Evolutionary conservation across 495 filamentous ascomycete genomes (phyloP), one percentile per base, ranked within the genome.

Genomic region (Penicillium argentinense): DNA sequence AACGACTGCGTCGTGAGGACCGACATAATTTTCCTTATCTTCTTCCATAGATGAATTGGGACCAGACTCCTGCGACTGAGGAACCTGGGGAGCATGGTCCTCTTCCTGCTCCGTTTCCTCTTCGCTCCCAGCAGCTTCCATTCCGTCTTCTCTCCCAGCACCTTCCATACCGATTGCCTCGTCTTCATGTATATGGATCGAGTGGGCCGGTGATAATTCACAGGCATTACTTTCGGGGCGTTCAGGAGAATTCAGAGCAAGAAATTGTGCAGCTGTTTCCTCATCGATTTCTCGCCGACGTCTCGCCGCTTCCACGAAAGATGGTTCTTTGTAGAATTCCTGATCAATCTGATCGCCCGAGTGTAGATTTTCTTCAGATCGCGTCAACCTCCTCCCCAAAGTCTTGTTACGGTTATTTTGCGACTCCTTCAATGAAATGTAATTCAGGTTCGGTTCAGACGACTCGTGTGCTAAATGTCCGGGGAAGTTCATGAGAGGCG

Each of bases 101-200:
- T 77, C 74, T 42, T 79, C 76, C 37, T 73, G 69, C 36, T 78
- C 75, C 0, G 75, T 79, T 51, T 79, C 75, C 44, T 75, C 76
- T 55, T 79, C 76, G 17, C 72, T 79, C 8, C 56, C 53, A 16
- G 48, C 63, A 5, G 53, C 52, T 21, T 55, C 61, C n/a, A n/a
- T n/a, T n/a, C n/a, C n/a, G n/a, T 75, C 76, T 55, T 79, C 76
- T 14, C 72, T 79, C 8, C 56, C 53, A 1, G 36, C 17, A 34
- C 42, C 49, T 22, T 39, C 37, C 5, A 40, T 37, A 22, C 34
- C 25, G 28, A 45, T 54, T 21, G 25, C 24, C 8, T 58, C 41
- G 5, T 58, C 42, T 26, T 43, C 38, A 2, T 12, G 39, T 4
- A 39, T 42, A 8, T 41, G 39, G 22, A 24, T 30, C 0, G 9